Base-by-base conservation (phyloP, 2,329 filamentous ascomycete species). In the Teratosphaeria destructans region DNA sequence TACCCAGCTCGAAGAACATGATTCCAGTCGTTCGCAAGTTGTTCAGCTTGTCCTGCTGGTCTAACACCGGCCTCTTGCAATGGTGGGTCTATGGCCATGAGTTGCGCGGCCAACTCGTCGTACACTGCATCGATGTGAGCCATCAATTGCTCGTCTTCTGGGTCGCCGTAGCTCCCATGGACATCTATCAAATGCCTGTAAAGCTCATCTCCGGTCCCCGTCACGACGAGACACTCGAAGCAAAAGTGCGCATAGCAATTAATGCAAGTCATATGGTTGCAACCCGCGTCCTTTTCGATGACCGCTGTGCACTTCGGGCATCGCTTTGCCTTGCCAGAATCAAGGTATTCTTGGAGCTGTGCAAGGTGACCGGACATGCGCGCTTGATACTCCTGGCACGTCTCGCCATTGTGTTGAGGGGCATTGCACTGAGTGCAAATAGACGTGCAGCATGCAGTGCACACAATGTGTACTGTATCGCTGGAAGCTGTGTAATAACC, bases 361-460 rank as follows among this genome's bases (percentile, higher is more conserved):
- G 55, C 52, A 11, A 32, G 23, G 26, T 61, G 27, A 16, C 12
- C 52, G 16, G 2, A 23, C 16, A 32, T 58, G 52, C 61, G 61
- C 6, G 16, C 14, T 27, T 52, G 39, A 49, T 56, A 55, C 26
- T 61, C 14, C 14, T 55, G 55, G 53, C 61, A 63, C 14, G 54
- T 61, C 19, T 63, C 61, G 26, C 47, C 54, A n/a, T 39, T 55
- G 49, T 63, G 61, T 12, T 43, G 27, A 34, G 59, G 39, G 29
- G 34, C 54, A 4, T 56, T 57, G 52, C 61, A 63, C 11, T 39
- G 32, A 8, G 57, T 58, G 59, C 61, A 63, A 39, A 32, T 61
- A 34, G 54, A 53, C 6, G 55, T 61, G 39, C 59, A 59, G 61
- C 61, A 63, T 8, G 29, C 23, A 4, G 57, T 55, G 43, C 61